Evolutionary conservation across 345 rosid genomes (phyloP), one percentile per base, ranked within the genome.

Genomic region (Erucastrum elatum): DNA sequence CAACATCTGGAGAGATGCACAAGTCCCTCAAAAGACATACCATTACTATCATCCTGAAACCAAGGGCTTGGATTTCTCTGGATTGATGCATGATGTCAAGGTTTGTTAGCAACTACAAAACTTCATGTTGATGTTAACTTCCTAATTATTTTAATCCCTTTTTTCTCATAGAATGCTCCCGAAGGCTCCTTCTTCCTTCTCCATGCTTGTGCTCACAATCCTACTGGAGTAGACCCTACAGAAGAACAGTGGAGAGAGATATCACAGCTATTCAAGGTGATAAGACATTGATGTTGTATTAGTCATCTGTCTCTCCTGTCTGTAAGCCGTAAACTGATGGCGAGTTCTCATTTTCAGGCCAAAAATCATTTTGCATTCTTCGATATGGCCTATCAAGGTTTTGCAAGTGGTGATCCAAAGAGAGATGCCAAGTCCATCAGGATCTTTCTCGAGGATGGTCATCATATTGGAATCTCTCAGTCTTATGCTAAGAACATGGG

Each of bases 401-500:
- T 94, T 79, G 98, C 98, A 13, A 90, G 97, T 76, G 97, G 98
- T 70, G 97, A 94, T 84, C 97, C 98, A 55, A 94, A 83, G 70
- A 92, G 86, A 81, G 98, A 94, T 85, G 97, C 98, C 65, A 92
- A 94, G 76, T 81, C 98, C 61, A 92, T 94, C 73, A 86, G 97
- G 84, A 94, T 94, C 83, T 94, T 94, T 77, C 94, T 94, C 16
- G 85, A 88, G 84, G 98, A 94, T 75, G 95, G 98, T 55, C 97
- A 92, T 82, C 85, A 80, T 25, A 86, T 94, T 74, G 98, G 98
- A 82, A 87, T 94, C 75, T 84, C 98, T 51, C 97, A 94, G 78
- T 94, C 98, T 35, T 94, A 92, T 86, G 98, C 98, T 0, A 94
- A 94, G 74, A 94, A 94, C 84, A 94, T 94, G 98, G 98, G 98